Evolutionary conservation across 306 rosid genomes (phyloP).

Genomic region (Castanopsis chinensis): DNA sequence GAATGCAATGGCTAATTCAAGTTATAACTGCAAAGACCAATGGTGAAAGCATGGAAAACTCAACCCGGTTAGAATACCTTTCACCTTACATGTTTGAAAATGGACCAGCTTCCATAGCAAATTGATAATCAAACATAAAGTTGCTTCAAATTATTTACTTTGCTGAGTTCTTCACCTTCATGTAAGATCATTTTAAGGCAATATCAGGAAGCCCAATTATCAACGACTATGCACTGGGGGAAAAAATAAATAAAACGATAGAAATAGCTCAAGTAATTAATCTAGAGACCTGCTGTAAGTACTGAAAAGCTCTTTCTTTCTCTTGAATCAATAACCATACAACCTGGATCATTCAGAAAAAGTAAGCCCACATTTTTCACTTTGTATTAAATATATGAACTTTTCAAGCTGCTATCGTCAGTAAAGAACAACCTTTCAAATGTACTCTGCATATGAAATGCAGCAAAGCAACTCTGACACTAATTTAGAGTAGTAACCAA

Average conservation of each 20-base stretch:
- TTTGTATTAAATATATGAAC: background rate
- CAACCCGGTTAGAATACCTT: background rate
- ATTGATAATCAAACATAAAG: background rate
- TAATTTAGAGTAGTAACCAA: background rate
- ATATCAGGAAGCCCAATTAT: background rate
- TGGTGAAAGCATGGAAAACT: background rate
- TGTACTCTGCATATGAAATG: background rate
- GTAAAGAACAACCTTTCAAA: background rate
- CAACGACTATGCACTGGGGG: background rate
- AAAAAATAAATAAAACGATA: background rate
- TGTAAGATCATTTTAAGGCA: background rate
- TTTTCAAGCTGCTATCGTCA: background rate
- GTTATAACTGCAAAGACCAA: background rate
- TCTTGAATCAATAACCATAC: background rate
- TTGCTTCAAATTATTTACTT: background rate
- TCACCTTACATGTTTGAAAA: background rate
- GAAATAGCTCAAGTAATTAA: background rate
- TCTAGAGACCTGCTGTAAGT: background rate
- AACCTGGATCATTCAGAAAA: conserved; percentile 1
- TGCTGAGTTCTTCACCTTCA: background rate
- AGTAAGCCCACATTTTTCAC: background rate
- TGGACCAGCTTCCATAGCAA: background rate
- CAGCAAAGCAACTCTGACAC: background rate
- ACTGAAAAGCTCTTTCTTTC: background rate
- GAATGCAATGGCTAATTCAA: background rate